Conservation (phyloP, 345 rosid species). For the Lepidium sativum region DNA sequence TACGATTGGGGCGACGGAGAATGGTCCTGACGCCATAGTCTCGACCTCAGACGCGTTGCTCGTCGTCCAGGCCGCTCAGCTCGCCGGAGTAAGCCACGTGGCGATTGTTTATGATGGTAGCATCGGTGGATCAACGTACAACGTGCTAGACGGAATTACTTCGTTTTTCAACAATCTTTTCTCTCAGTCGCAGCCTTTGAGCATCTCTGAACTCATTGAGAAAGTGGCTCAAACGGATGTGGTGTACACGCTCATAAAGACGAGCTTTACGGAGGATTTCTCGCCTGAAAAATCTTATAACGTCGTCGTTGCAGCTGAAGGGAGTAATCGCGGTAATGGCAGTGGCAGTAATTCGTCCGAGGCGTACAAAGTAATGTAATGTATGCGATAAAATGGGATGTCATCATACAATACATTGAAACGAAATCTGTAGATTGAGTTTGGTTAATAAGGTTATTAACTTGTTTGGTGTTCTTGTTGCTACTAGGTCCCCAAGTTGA, state of each 20-base stretch:
- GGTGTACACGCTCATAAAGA: slow-evolving; percentile 69
- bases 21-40: slow-evolving; percentile 59
- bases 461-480: neutral
- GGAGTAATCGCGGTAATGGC: slow-evolving; percentile 38
- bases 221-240: slow-evolving; percentile 60
- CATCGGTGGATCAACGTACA: slow-evolving; percentile 45
- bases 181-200: slow-evolving; percentile 49
- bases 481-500: slow-evolving; percentile 64
- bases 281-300: slow-evolving; percentile 73
- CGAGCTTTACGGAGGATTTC: slow-evolving; percentile 72
- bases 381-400: slow-evolving; percentile 46
- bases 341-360: slow-evolving; percentile 35
- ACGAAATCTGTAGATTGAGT: neutral
- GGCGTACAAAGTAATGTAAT: slow-evolving; percentile 98
- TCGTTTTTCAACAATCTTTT: slow-evolving; percentile 74
- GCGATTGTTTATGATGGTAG: slow-evolving; percentile 61
- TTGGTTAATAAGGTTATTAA: neutral
- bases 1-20: slow-evolving; percentile 63
- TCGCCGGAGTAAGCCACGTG: slow-evolving; percentile 81
- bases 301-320: slow-evolving; percentile 72
- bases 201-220: slow-evolving; percentile 57
- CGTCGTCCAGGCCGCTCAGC: slow-evolving; percentile 71
- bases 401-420: neutral
- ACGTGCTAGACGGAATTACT: slow-evolving; percentile 69
- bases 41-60: slow-evolving; percentile 63